Evolutionary conservation across 106 monocot species (phyloP).

Genomic region (Gastrodia elata): DNA sequence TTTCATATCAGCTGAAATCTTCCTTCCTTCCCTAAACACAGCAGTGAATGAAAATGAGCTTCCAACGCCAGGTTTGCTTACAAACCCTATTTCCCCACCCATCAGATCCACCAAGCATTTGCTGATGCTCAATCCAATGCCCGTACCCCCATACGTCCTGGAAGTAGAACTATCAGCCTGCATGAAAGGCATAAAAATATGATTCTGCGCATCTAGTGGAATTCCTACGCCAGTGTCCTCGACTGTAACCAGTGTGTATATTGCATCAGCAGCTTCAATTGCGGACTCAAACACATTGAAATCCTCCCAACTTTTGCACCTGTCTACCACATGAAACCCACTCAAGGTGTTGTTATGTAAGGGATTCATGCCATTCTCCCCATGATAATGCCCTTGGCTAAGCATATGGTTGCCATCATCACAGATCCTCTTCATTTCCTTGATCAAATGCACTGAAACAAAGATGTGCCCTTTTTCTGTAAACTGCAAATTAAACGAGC

Average conservation of each 20-base stretch:
- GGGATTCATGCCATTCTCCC: constrained; percentile 9
- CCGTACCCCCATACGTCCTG: constrained; percentile 75
- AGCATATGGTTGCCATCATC: constrained; percentile 10
- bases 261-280: constrained; percentile 17
- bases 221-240: constrained; percentile 89
- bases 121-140: constrained; percentile 84
- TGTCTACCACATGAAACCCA: constrained; percentile 41
- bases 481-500: constrained; percentile 38
- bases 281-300: constrained; percentile 27
- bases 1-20: constrained; percentile 37
- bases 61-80: constrained; percentile 51
- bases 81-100: constrained; percentile 80
- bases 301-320: constrained; percentile 43
- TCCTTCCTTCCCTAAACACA: constrained; percentile 33
- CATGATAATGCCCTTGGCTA: constrained; percentile 1
- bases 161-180: constrained; percentile 93
- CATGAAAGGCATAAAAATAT: constrained; percentile 89
- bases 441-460: constrained; percentile 50
- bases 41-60: constrained; percentile 76
- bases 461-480: constrained; percentile 78
- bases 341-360: constrained; percentile 41
- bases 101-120: constrained; percentile 75
- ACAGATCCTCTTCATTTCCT: constrained; percentile 28
- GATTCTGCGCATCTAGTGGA: constrained; percentile 62
- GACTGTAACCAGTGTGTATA: constrained; percentile 52